Conservation (phyloP, 192 early-diverging fungal species). For the Coemansia sp. region DNA sequence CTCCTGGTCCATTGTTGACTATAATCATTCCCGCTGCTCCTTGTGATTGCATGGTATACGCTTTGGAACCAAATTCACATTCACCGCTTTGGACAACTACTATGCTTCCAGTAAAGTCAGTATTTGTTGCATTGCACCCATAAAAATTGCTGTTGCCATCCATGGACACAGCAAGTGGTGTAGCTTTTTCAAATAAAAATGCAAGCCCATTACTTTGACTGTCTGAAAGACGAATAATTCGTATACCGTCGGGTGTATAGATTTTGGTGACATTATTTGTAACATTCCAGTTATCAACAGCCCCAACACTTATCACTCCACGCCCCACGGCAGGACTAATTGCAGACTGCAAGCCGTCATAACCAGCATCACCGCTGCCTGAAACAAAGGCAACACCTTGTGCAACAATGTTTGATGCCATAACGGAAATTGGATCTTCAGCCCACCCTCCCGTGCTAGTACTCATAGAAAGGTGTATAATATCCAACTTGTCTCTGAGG, state of each 20-base stretch:
- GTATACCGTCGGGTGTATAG: too few species aligned
- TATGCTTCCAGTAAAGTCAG: slow-evolving; percentile 33
- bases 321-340: slow-evolving; percentile 51
- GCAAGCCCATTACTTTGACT: too few species aligned
- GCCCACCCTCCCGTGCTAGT: slow-evolving; percentile 55
- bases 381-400: slow-evolving; percentile 60
- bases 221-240: too few species aligned
- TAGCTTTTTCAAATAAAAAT: too few species aligned
- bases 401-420: slow-evolving; percentile 46
- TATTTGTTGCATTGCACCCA: slow-evolving; percentile 16
- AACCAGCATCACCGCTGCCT: slow-evolving; percentile 75
- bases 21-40: slow-evolving; percentile 56
- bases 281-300: too few species aligned
- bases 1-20: slow-evolving; percentile 48
- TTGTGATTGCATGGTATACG: slow-evolving; percentile 38
- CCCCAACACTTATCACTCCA: slow-evolving; percentile 60
- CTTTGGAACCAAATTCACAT: slow-evolving; percentile 52
- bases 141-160: too few species aligned
- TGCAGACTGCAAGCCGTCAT: slow-evolving; percentile 55
- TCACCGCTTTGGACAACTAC: slow-evolving; percentile 52
- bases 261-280: too few species aligned
- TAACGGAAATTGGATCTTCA: slow-evolving; percentile 49
- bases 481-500: slow-evolving; percentile 44
- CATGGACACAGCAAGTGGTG: too few species aligned
- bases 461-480: slow-evolving; percentile 67